Evolutionary conservation across 495 filamentous ascomycete genomes (phyloP).

Genomic region (Annulohypoxylon stygium): DNA sequence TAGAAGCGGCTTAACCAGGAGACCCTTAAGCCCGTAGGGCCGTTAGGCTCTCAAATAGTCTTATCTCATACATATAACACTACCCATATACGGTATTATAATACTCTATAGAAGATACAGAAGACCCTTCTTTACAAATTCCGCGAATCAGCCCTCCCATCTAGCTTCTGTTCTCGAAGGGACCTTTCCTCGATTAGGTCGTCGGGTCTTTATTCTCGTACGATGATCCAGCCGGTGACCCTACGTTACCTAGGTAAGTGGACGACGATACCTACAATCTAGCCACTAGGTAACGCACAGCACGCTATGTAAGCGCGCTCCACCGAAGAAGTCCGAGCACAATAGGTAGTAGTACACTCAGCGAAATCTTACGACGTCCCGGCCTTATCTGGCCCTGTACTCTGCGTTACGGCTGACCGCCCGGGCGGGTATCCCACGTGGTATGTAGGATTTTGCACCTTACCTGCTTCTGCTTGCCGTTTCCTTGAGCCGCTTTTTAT

Average conservation of each 20-base stretch:
- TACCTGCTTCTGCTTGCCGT: conserved; percentile 9
- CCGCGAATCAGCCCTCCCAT: neutral
- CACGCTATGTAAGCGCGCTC: conserved; percentile 13
- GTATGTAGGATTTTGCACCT: conserved; percentile 16
- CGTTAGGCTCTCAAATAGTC: conserved; percentile 20
- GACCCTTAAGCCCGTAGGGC: conserved; percentile 3
- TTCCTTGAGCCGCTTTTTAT: conserved; percentile 9
- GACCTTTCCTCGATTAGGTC: conserved; percentile 20
- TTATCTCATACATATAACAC: conserved; percentile 9
- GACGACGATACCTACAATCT: neutral
- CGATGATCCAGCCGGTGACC: conserved; percentile 6
- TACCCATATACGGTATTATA: neutral
- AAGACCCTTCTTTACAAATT: conserved; percentile 9
- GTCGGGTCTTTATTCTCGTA: conserved; percentile 11
- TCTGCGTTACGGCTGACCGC: conserved; percentile 34
- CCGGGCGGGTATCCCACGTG: conserved; percentile 43
- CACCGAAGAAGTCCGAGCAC: conserved; percentile 20
- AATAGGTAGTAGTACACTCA: neutral
- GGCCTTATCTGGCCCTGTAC: conserved; percentile 16
- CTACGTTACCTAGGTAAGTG: neutral
- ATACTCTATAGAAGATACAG: neutral
- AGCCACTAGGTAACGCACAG: neutral
- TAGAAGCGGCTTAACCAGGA: conserved; percentile 1
- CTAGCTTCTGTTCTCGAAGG: neutral
- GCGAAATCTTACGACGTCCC: conserved; percentile 12